Evolutionary conservation across 768 basidiomycete genomes (phyloP), one percentile per base, ranked within the genome.

Genomic region (Serendipita vermifera): DNA sequence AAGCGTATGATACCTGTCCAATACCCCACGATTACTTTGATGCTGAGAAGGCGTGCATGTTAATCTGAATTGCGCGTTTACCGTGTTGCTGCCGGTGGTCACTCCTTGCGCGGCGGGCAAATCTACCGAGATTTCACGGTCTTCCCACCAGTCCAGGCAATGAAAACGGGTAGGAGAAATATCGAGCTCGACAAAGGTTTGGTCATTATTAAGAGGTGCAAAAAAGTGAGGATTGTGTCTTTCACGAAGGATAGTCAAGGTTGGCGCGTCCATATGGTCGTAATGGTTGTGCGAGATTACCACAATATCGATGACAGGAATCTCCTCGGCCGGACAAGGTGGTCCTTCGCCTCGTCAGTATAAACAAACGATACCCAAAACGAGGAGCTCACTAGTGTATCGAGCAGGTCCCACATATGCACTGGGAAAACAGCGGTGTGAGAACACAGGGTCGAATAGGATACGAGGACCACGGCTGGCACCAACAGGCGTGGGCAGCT

Each of bases 31-130:
- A 2, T 74, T 76, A 3, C 79, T 77, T 59, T 77, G 74, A 66
- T 87, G 85, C 65, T 86, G 85, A 31, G 74, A 72, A 0, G 82
- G 82, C 1, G 79, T 79, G 64, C 78, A 80, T 1, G 77, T 78
- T 15, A 83, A 64, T 51, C 75, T 71, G 48, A 81, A 69, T 3
- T 68, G 53, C n/a, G n/a, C n/a, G n/a, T n/a, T n/a, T 17, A 56
- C 56, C 3, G 5, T 51, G 15, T 65, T 60, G 3, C 55, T 56
- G 5, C 60, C 54, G 6, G 55, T 33, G 5, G 46, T 29, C n/a
- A 9, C 35, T 9, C 35, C 35, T 39, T 24, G 24, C 58, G 24
- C 41, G 39, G 43, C 14, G 29, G 54, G 55, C 13, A 41, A 26
- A 15, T 62, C 54, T 20, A 69, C 64, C 2, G 24, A 33, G 9